Evolutionary conservation across 441 rosid genomes (phyloP).

Genomic region (Isatis lusitanica): DNA sequence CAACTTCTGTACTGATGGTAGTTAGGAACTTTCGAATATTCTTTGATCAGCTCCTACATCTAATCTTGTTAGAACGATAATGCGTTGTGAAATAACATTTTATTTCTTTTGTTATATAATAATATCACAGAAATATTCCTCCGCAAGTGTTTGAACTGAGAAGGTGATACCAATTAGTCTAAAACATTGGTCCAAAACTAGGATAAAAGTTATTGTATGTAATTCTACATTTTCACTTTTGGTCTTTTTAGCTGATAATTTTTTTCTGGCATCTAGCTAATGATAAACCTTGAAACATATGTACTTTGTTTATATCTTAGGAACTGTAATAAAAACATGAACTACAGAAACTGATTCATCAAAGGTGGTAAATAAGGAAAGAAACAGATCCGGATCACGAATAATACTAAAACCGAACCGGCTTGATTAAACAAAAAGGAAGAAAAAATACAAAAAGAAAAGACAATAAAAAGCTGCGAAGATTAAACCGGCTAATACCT

Average conservation of each 20-base stretch:
- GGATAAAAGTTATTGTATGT: background rate
- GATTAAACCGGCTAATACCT: slow-evolving; percentile 30
- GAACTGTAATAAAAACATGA: background rate
- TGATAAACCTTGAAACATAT: background rate
- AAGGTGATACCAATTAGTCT: no score
- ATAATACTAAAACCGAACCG: background rate
- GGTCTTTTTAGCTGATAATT: background rate
- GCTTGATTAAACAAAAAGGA: background rate
- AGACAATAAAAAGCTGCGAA: background rate
- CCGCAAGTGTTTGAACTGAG: background rate
- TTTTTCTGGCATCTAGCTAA: background rate
- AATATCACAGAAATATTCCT: no score
- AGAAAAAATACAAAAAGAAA: background rate
- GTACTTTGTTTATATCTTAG: background rate
- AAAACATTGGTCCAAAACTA: background rate
- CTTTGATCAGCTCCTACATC: slow-evolving; percentile 7
- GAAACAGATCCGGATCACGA: background rate
- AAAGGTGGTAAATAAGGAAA: background rate
- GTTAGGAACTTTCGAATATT: slow-evolving; percentile 21
- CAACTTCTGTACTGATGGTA: slow-evolving; percentile 20
- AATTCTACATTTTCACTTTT: background rate
- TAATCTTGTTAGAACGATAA: background rate
- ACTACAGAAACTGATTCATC: background rate
- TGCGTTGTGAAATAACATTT: background rate
- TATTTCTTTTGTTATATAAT: background rate